Conservation (phyloP, 495 filamentous ascomycete genomes). For the Aspergillus sparsus region DNA sequence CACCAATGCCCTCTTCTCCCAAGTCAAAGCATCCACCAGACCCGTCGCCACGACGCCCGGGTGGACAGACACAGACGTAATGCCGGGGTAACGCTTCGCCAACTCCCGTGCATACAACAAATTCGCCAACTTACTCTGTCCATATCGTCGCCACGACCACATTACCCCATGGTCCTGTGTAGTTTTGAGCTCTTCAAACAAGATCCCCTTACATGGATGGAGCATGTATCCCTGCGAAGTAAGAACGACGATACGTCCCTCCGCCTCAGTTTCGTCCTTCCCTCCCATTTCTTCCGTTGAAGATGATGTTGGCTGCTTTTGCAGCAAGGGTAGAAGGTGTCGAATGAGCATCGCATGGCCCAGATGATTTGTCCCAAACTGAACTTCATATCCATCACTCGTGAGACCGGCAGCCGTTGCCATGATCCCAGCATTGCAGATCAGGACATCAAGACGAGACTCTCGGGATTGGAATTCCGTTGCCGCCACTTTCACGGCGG, state of each 20-base stretch:
- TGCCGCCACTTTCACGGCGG: constrained; percentile 41
- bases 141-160: constrained; percentile 54
- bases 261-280: constrained; percentile 11
- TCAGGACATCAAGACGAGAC: constrained; percentile 54
- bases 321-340: constrained; percentile 57
- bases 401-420: constrained; percentile 47
- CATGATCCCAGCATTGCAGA: constrained; percentile 74
- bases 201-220: constrained; percentile 7
- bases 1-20: constrained; percentile 18
- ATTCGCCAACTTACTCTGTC: constrained; percentile 69
- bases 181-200: constrained; percentile 20
- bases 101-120: constrained; percentile 60
- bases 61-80: constrained; percentile 45
- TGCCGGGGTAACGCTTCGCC: constrained; percentile 47
- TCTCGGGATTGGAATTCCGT: constrained; percentile 34
- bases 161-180: constrained; percentile 16
- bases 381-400: constrained; percentile 64
- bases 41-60: constrained; percentile 43
- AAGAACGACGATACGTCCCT: constrained; percentile 41
- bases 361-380: constrained; percentile 70
- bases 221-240: constrained; percentile 33
- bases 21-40: constrained; percentile 31
- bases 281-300: neutral
- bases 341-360: constrained; percentile 64
- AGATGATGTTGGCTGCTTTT: neutral